Evolutionary conservation across 805 yeast species (phyloP), one percentile per base, ranked within the genome.

Genomic region (Wickerhamiella shivajii): DNA sequence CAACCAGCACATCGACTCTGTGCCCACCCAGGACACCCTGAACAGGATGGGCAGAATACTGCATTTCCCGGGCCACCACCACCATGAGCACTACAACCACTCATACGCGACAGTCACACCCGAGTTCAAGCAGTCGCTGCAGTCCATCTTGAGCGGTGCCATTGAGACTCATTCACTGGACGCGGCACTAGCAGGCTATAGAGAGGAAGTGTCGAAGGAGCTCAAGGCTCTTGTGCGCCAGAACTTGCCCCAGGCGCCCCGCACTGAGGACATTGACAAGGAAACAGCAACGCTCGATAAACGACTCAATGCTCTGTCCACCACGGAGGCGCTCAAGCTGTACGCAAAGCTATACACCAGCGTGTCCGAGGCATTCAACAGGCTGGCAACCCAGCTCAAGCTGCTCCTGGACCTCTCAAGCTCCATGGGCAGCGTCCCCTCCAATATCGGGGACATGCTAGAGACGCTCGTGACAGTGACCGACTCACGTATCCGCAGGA

Each of bases 301-400:
- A 3, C 39, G 61, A 31, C 67, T 90, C 31, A 71, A 74, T 42
- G 66, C 69, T 2, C 64, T 83, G 64, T 63, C 83, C 0, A 77
- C 90, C 0, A 54, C 57, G 10, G 94, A 81, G 38, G 84, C 84
- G 49, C 81, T 78, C 45, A 60, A 56, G 2, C 76, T 84, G 80
- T 51, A 81, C 27, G 52, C 64, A 2, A 60, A 58, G 18, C 74
- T 74, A 3, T 80, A 69, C 43, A 56, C 79, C 0, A 65, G 69
- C 14, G 60, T 77, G 3, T 70, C 83, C 0, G 92, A 78, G 46
- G 73, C 81, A 13, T 58, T 84, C 17, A 61, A 87, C 41, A 65
- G 93, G 38, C 58, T 85, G 19, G 71, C 80, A 1, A 59, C 69
- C 6, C 94, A 84, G 38, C 93, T 84, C 49, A 84, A 83, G 51